These are phyloP conservation scores for Cenchrus purpureus DNA, from an alignment of 176 grass and related monocot species.

Conservation along the genomic window DNA sequence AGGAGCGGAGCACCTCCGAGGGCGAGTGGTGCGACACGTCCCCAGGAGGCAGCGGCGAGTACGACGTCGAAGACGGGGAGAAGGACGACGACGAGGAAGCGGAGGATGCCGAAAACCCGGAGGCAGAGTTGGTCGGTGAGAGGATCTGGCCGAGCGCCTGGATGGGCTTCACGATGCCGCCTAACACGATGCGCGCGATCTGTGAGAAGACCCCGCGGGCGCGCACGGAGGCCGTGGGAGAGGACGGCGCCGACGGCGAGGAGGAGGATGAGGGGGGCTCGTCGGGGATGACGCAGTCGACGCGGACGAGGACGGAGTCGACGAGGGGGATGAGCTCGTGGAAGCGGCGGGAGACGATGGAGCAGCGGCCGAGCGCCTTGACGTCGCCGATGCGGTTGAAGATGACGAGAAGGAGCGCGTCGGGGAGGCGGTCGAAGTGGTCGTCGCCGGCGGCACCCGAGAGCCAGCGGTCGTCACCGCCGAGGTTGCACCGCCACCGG, in stretches of 20 bases:
- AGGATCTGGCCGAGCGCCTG: slow-evolving; percentile 83
- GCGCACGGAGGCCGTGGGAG: slow-evolving; percentile 45
- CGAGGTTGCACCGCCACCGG: slow-evolving; percentile 49
- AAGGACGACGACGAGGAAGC: slow-evolving; percentile 21
- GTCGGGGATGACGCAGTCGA: slow-evolving; percentile 94
- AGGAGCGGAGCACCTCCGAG: slow-evolving; percentile 86
- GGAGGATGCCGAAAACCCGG: slow-evolving; percentile 36
- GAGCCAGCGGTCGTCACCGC: slow-evolving; percentile 37
- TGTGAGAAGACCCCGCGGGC: slow-evolving; percentile 64
- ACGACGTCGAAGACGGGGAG: neutral
- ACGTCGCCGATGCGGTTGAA: slow-evolving; percentile 89
- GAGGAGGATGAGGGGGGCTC: slow-evolving; percentile 51
- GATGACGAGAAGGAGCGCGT: slow-evolving; percentile 78
- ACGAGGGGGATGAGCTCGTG: slow-evolving; percentile 73
- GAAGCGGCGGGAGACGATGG: slow-evolving; percentile 84
- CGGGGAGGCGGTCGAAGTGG: slow-evolving; percentile 82
- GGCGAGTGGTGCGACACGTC: slow-evolving; percentile 93
- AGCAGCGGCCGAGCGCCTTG: slow-evolving; percentile 88
- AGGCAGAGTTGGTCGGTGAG: slow-evolving; percentile 49
- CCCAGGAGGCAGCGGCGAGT: slow-evolving; percentile 15
- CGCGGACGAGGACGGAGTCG: slow-evolving; percentile 76
- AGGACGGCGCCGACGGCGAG: slow-evolving; percentile 32
- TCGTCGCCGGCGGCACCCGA: slow-evolving; percentile 43
- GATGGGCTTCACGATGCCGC: slow-evolving; percentile 77
- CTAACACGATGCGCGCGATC: slow-evolving; percentile 72